Conservation (phyloP, 768 basidiomycete genomes). For the Boletus fagicola region DNA sequence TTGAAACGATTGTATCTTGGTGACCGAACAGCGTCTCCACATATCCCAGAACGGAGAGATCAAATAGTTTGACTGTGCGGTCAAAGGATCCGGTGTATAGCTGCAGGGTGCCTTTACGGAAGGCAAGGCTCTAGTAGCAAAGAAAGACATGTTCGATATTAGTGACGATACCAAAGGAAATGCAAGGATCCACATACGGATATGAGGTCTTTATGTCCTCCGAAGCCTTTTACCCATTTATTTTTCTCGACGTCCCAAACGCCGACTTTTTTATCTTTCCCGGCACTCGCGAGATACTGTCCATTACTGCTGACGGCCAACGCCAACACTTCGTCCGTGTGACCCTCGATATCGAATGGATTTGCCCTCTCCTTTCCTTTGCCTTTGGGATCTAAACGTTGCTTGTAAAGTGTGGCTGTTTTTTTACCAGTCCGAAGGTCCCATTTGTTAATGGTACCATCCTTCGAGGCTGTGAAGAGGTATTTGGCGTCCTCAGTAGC, state of each 20-base stretch:
- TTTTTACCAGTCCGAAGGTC: slow-evolving; percentile 65
- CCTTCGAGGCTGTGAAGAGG: slow-evolving; percentile 90
- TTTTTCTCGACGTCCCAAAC: slow-evolving; percentile 81
- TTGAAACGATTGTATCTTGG: slow-evolving; percentile 77
- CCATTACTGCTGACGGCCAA: slow-evolving; percentile 87
- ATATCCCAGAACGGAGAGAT: slow-evolving; percentile 79
- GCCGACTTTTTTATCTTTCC: slow-evolving; percentile 76
- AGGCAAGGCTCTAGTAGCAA: slow-evolving; percentile 56
- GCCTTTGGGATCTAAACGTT: slow-evolving; percentile 44
- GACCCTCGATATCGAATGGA: slow-evolving; percentile 56
- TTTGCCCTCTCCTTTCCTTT: slow-evolving; percentile 61
- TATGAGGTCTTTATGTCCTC: slow-evolving; percentile 71
- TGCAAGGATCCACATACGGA: slow-evolving; percentile 53
- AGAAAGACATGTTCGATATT: not conserved
- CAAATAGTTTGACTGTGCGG: slow-evolving; percentile 88
- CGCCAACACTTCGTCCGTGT: slow-evolving; percentile 81
- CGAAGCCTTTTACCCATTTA: slow-evolving; percentile 77
- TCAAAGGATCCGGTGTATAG: slow-evolving; percentile 80
- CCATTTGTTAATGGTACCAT: slow-evolving; percentile 88
- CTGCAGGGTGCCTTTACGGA: slow-evolving; percentile 68
- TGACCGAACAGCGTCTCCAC: slow-evolving; percentile 98
- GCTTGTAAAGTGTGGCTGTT: slow-evolving; percentile 58
- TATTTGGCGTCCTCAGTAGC: slow-evolving; percentile 68
- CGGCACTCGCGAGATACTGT: slow-evolving; percentile 80
- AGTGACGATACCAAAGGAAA: slow-evolving; percentile 34